Conservation (phyloP, 176 grass and related monocot genomes). For the Triticum dicoccoides region DNA sequence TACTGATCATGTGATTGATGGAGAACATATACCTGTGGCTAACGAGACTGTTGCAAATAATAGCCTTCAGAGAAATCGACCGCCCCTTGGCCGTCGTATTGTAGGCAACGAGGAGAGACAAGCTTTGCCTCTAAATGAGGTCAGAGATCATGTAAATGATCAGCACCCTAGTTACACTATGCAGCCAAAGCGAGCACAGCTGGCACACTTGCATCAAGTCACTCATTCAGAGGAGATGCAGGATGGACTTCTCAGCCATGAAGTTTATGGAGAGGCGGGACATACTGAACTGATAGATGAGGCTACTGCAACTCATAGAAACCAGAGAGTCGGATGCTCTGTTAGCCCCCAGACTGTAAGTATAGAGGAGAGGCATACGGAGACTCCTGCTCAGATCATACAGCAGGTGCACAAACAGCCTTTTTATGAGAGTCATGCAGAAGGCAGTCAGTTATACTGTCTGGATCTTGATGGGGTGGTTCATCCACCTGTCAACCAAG, state of each 20-base stretch:
- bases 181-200: not conserved
- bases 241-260: not conserved
- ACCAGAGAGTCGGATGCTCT: not conserved
- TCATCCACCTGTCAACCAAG: not conserved
- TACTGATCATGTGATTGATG: not conserved
- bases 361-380: not conserved
- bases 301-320: not conserved
- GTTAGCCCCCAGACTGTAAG: not conserved
- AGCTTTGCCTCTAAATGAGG: not conserved
- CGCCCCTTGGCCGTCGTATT: not conserved
- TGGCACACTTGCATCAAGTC: not conserved
- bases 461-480: slow-evolving; percentile 8
- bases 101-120: not conserved
- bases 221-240: slow-evolving; percentile 10
- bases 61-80: slow-evolving; percentile 2
- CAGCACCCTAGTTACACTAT: not conserved
- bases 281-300: not conserved
- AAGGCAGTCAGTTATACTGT: not conserved
- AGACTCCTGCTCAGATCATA: not conserved
- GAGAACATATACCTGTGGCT: not conserved
- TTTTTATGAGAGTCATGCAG: not conserved
- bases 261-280: not conserved
- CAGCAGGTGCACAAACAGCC: not conserved
- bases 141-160: not conserved
- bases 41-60: not conserved